Conservation (phyloP, 768 basidiomycete genomes). For the Tricholoma hemisulphureum region DNA sequence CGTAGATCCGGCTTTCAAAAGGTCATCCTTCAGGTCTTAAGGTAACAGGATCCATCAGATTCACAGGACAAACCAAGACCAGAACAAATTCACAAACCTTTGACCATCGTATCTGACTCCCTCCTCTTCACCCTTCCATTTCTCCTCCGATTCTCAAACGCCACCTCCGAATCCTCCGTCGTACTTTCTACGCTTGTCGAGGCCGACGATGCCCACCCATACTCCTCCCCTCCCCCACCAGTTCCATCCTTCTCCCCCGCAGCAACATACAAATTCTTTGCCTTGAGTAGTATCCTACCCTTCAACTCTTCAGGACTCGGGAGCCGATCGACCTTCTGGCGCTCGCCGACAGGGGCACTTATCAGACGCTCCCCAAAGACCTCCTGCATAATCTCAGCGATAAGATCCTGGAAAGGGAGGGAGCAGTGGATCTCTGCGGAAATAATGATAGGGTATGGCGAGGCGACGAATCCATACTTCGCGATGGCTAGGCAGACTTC, state of each 20-base stretch:
- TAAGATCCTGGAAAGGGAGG: slow-evolving; percentile 51
- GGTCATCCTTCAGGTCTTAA: slow-evolving; percentile 29
- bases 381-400: slow-evolving; percentile 45
- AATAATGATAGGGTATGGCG: slow-evolving; percentile 94
- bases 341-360: slow-evolving; percentile 35
- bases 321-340: slow-evolving; percentile 49
- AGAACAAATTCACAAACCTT: slow-evolving; percentile 24
- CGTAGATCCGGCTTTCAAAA: slow-evolving; percentile 37
- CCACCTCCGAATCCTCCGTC: slow-evolving; percentile 40
- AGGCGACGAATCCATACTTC: slow-evolving; percentile 92
- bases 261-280: slow-evolving; percentile 70
- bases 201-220: slow-evolving; percentile 20
- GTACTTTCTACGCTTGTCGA: slow-evolving; percentile 14
- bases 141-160: slow-evolving; percentile 20
- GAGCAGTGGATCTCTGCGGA: slow-evolving; percentile 96
- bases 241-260: slow-evolving; percentile 3
- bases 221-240: slow-evolving; percentile 20
- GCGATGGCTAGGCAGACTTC: slow-evolving; percentile 83
- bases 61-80: background rate
- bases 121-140: slow-evolving; percentile 17
- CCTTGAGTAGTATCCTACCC: slow-evolving; percentile 82
- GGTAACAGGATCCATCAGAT: background rate
- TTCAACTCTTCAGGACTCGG: slow-evolving; percentile 90
- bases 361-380: slow-evolving; percentile 46
- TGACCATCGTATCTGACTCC: slow-evolving; percentile 27